These are phyloP conservation scores for Gnomoniopsis sp. DNA, from an alignment of 2,329 filamentous ascomycete genomes.

Conservation along the genomic window DNA sequence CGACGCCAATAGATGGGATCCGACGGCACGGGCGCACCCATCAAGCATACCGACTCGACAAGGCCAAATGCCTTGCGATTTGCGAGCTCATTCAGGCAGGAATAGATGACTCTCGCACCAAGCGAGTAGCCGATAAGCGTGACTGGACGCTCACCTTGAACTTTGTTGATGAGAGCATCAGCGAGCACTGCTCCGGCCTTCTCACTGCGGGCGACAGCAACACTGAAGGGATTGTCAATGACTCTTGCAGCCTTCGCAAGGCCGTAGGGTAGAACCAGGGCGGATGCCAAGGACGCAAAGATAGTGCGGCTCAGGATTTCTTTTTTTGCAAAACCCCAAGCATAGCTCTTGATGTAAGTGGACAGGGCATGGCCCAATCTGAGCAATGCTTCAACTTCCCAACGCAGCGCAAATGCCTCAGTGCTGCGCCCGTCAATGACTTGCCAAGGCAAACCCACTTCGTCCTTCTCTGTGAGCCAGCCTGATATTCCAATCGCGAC, in stretches of 20 bases:
- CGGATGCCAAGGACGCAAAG: conserved; percentile 63
- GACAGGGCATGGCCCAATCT: conserved; percentile 72
- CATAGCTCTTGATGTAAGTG: conserved; percentile 68
- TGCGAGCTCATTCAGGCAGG: conserved; percentile 73
- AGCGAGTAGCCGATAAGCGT: conserved; percentile 80
- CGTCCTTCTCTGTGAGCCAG: conserved; percentile 73
- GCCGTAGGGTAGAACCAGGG: conserved; percentile 65
- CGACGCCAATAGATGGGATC: conserved; percentile 69
- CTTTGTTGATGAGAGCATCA: conserved; percentile 76
- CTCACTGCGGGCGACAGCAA: conserved; percentile 71
- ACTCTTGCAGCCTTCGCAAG: conserved; percentile 65
- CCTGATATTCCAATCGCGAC: conserved; percentile 86
- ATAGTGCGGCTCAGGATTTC: conserved; percentile 74
- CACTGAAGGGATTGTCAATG: conserved; percentile 78
- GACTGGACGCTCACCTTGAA: conserved; percentile 78
- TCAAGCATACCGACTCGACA: conserved; percentile 77
- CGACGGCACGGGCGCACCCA: conserved; percentile 77
- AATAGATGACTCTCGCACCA: conserved; percentile 78
- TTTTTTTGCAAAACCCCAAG: conserved; percentile 69
- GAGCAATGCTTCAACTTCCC: conserved; percentile 75
- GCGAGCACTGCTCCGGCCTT: conserved; percentile 79
- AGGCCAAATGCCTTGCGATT: conserved; percentile 78
- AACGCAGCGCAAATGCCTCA: conserved; percentile 82
- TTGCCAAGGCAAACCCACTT: conserved; percentile 77
- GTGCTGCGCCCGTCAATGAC: conserved; percentile 62